These are phyloP conservation scores for Aspergillus neotritici DNA, from an alignment of 2,329 filamentous ascomycete genomes.

Conservation along the genomic window DNA sequence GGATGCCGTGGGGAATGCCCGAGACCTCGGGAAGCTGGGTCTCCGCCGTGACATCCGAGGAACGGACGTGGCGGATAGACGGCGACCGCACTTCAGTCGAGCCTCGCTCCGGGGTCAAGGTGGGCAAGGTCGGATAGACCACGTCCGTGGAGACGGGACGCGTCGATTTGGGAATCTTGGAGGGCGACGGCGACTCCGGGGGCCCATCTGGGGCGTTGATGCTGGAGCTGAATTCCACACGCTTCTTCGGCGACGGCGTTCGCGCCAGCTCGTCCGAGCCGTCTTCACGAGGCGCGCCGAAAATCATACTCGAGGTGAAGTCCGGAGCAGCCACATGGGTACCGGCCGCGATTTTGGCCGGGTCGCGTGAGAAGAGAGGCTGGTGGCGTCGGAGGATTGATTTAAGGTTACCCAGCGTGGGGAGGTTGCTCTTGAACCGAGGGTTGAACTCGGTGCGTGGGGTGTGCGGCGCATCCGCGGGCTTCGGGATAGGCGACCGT, in stretches of 20 bases:
- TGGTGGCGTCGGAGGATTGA: slow-evolving; percentile 59
- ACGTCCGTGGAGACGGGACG: slow-evolving; percentile 22
- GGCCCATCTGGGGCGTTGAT: slow-evolving; percentile 46
- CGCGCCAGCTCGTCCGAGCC: slow-evolving; percentile 38
- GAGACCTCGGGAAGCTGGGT: slow-evolving; percentile 25
- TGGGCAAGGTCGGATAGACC: slow-evolving; percentile 34
- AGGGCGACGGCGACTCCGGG: slow-evolving; percentile 38
- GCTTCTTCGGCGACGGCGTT: slow-evolving; percentile 70
- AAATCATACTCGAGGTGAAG: slow-evolving; percentile 47
- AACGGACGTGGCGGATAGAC: slow-evolving; percentile 39
- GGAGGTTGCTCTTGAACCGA: slow-evolving; percentile 39
- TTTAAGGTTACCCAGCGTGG: slow-evolving; percentile 51
- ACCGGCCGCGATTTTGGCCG: slow-evolving; percentile 54
- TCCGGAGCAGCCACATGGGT: slow-evolving; percentile 46
- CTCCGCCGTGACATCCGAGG: slow-evolving; percentile 22
- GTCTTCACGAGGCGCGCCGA: slow-evolving; percentile 31
- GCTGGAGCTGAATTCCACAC: slow-evolving; percentile 72
- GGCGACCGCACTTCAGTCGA: slow-evolving; percentile 19
- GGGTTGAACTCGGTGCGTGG: slow-evolving; percentile 44
- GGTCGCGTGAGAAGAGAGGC: slow-evolving; percentile 56
- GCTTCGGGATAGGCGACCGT: slow-evolving; percentile 50
- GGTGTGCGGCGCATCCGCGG: slow-evolving; percentile 41
- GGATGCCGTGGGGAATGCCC: slow-evolving; percentile 35
- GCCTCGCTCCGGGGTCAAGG: slow-evolving; percentile 33
- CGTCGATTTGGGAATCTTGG: slow-evolving; percentile 28